Evolutionary conservation across 306 rosid species (phyloP).

Genomic region (Geum urbanum): DNA sequence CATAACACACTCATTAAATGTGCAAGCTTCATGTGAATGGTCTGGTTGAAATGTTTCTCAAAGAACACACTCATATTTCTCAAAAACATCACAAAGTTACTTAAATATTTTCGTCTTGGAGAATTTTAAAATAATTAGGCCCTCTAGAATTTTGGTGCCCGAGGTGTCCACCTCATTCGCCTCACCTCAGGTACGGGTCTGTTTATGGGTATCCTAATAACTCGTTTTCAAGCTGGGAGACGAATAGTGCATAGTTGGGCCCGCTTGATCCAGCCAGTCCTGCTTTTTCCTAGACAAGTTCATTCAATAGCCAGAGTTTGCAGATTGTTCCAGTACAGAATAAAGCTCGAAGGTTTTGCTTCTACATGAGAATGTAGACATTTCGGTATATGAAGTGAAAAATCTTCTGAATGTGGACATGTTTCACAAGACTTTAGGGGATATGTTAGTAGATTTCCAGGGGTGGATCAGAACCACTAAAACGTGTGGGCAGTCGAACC

Average conservation of each 20-base stretch:
- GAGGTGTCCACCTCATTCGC: no score
- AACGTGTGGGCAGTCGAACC: conserved; percentile 50
- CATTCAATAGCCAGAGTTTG: conserved; percentile 42
- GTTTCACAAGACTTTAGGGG: conserved; percentile 90
- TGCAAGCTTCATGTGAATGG: no score
- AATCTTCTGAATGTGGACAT: conserved; percentile 94
- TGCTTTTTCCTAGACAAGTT: conserved; percentile 36
- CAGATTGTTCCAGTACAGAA: conserved; percentile 61
- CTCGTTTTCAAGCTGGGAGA: conserved; percentile 43
- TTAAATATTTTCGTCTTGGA: no score
- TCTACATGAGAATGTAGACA: conserved; percentile 84
- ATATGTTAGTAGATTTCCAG: conserved; percentile 51
- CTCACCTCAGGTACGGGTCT: no score
- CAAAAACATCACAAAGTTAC: no score
- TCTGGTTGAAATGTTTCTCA: no score
- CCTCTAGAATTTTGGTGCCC: no score
- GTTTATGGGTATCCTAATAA: conserved; percentile 39
- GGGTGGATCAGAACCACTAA: conserved; percentile 47
- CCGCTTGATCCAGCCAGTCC: conserved; percentile 25
- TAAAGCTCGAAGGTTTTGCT: conserved; percentile 65
- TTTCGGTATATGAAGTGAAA: conserved; percentile 59
- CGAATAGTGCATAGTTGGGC: conserved; percentile 21
- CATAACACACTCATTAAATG: no score
- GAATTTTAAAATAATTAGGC: no score
- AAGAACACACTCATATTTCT: no score